Percentiles rank a stretch among this genome's conserved stretches.
Evolutionary conservation across 192 early-diverging fungal species (phyloP).

Genomic region (Coemansia sp.): DNA sequence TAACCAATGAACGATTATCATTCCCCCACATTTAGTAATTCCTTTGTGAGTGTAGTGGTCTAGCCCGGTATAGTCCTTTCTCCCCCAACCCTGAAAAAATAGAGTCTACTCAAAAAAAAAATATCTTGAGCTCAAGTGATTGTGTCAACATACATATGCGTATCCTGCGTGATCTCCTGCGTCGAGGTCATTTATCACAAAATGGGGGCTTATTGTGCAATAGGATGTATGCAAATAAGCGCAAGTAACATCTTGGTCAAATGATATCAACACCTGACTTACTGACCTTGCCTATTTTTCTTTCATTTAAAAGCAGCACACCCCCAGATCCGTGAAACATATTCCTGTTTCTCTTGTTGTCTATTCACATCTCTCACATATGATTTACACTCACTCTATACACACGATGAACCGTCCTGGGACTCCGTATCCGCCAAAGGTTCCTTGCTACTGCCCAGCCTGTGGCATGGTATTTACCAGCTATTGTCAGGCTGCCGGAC

Average conservation of each 20-base stretch:
- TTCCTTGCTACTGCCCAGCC: neutral
- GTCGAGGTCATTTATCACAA: neutral
- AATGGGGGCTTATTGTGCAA: neutral
- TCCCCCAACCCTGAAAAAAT: neutral
- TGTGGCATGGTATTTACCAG: neutral
- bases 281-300: neutral
- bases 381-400: neutral
- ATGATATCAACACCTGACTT: neutral
- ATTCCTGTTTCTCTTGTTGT: neutral
- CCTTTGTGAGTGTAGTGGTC: neutral
- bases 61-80: neutral
- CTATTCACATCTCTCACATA: neutral
- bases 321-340: neutral
- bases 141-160: neutral
- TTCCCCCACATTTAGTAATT: neutral
- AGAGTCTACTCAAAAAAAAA: neutral
- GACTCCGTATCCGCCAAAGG: conserved; percentile 1
- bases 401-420: conserved; percentile 3
- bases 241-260: neutral
- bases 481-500: neutral
- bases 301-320: neutral
- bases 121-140: no score
- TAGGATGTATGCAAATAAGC: neutral
- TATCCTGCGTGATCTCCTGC: neutral
- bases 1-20: neutral